Base-by-base conservation (phyloP, 2,329 filamentous ascomycete genomes). In the Chaetothyriales sp. region DNA sequence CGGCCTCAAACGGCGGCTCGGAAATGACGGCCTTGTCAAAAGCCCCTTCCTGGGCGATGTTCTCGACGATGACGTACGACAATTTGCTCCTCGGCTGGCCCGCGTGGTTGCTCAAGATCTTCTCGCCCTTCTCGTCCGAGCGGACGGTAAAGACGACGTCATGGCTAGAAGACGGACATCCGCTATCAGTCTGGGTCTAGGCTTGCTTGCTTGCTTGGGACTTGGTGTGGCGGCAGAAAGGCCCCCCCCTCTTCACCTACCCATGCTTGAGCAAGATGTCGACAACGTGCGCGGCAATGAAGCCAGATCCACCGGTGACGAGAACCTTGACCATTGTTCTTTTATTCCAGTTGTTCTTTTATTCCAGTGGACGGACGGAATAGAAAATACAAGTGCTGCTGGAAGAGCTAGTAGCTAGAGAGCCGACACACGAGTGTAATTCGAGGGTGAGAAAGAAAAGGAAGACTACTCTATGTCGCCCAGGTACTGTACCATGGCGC, bases 31-130 rank as follows among this genome's bases (percentile, higher is more conserved):
- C 78, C 65, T 77, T 67, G 52, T 85, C 77, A 59, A 92, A 94
- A 20, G 84, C 85, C 18, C 77, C 77, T 19, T 80, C 75, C 56
- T 80, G 64, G 0, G 83, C 82, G 57, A 94, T 82, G 58, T 94
- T 85, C 47, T 80, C 74, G 10, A 94, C 84, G 54, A 90, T 77
- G 37, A 70, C 74, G 62, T 82, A 85, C 53, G 76, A 76, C 29
- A 85, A 71, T 63, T 78, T 77, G 51, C 76, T 74, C 52, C 77
- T 75, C 1, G 75, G 69, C 6, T 70, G 67, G 25, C 63, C 67
- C 45, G 74, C 70, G 61, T 80, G 74, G 18, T 73, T 73, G 18
- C 73, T 68, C 53, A 77, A 72, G 62, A 83, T 82, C 61, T 73
- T 77, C 58, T 80, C 70, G 43, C 77, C 80, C 64, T 83, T 83